Evolutionary conservation across 2,329 filamentous ascomycete genomes (phyloP), one percentile per base, ranked within the genome.

Genomic region (Pseudogymnoascus sp.): DNA sequence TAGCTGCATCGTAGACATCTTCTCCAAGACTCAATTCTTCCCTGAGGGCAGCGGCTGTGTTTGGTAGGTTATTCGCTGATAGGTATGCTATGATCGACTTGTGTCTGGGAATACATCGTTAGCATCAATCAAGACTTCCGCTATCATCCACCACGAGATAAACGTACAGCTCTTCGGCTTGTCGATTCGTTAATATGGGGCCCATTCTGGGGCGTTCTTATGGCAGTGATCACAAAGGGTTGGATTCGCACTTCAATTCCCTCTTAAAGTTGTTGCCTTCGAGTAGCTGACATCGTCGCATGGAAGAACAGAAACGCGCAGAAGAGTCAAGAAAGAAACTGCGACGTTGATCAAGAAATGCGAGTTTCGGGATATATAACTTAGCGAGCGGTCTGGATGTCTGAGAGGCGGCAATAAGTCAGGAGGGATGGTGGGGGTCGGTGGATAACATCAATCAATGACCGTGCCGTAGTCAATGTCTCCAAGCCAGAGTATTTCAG

Each of bases 11-110:
- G 71, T 96, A 93, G 59, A 78, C 78, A 38, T 78, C 81, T 68
- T 89, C 85, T 61, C 86, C 83, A 4, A 96, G 82, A 62, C 83
- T 82, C n/a, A 90, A 78, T 75, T 97, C 93, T 71, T 89, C 82
- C 66, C 91, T 86, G 65, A 97, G 79, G 24, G 89, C 84, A 50
- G 85, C 79, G 43, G 90, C 89, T 66, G 84, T 87, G 63, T 85
- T 85, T 28, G 85, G 78, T 43, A 95, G 84, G 73, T 88, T 89
- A 73, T 85, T 87, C 35, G 90, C 87, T 56, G 86, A 82, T 19
- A 96, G 82, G 75, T 97, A 97, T 69, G 93, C 91, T 73, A 96
- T 89, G 70, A 97, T 91, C 67, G 92, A 90, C 80, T 96, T 96
- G 82, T 97, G 91, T 73, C 91, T 96, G 77, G 66, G 62, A 67